Base-by-base conservation (phyloP, 2,329 filamentous ascomycete species). In the Zymoseptoria ardabiliae region DNA sequence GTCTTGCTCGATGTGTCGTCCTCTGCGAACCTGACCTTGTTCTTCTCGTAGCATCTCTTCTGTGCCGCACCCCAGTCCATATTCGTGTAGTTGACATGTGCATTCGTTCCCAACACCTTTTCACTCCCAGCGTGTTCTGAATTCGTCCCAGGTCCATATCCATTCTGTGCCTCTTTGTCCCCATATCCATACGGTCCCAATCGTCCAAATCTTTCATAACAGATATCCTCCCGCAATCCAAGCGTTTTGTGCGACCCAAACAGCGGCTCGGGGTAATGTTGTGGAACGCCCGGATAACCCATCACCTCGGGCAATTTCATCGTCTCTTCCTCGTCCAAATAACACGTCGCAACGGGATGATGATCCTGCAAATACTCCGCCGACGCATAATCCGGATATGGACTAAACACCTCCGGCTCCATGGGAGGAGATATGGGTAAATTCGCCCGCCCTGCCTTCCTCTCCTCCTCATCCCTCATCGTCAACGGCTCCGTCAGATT, bases 251-350 rank as follows among this genome's bases (percentile, higher is more conserved):
- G 77, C 3, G 77, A 78, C 53, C 79, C 79, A 61, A 78, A 80
- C 68, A 76, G 76, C 48, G 78, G 77, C 17, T 74, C 72, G 11
- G 76, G 73, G 70, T 77, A 75, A 69, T 80, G 77, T 63, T 79
- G 77, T 23, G 79, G 78, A 11, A 81, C 69, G 19, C 79, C 79
- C 1, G 81, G 76, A 66, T 89, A 90, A 1, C 84, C 86, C 69
- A 84, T 88, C 23, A 89, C 73, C 62, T 86, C 82, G 0, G 87
- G 87, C 0, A 80, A 79, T 0, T 74, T 67, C 2, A 86, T 71
- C 28, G 76, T 83, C 50, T 83, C 79, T 13, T 82, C 79, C 20
- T 77, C 75, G 66, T 90, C 86, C 30, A 90, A 76, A 65, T 81
- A 89, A 74, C 87, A 90, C 7, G 78, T 76, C 62, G 82, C 76